Base-by-base conservation (phyloP, 2,329 filamentous ascomycete genomes). In the Aspergillus neotritici region DNA sequence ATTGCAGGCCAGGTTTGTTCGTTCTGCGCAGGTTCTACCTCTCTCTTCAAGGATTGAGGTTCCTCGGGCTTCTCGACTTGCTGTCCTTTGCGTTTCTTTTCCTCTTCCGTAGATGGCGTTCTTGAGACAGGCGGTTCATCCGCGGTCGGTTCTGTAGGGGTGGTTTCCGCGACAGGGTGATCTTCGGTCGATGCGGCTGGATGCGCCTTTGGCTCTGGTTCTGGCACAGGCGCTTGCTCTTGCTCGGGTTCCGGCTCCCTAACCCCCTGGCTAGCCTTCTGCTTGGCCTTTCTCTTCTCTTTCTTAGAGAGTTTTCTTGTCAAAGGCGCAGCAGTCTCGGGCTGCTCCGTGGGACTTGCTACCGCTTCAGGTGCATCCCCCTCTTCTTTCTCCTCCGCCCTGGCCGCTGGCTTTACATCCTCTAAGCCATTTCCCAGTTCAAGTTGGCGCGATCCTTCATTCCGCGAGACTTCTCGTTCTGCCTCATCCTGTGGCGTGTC, bases 1-100 rank as follows among this genome's bases (percentile, higher is more conserved):
- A 68, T 67, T 28, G 54, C 43, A 41, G 65, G 65, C 59, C 61
- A 66, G 34, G 52, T 54, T 15, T 66, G 62, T n/a, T 65, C 60
- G 13, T 59, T 55, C 31, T 52, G 47, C 25, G 45, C 43, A 37
- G 42, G 46, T 8, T 35, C 21, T 25, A 32, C 16, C 29, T 39
- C 39, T 25, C 7, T 25, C 21, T 25, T 25, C 9, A 25, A 25
- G 21, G 21, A 25, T 25, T 8, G 21, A 25, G 42, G 31, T 14
- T 49, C 44, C 30, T 36, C 15, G 3, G 36, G 5, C 9, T 48
- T 42, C 9, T 41, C 13, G 4, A 36, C 38, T 16, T 54, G 44
- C 15, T 28, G 41, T 5, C 37, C 47, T 37, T 56, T 57, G 44
- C 53, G 51, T 14, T 56, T 55, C 43, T 63, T 63, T 42, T 55